A percentile compares a stretch with the other conserved stretches of the same genome.
These are phyloP conservation scores for Saturnispora zaruensis DNA, from an alignment of 805 yeast genomes.

Conservation along the genomic window DNA sequence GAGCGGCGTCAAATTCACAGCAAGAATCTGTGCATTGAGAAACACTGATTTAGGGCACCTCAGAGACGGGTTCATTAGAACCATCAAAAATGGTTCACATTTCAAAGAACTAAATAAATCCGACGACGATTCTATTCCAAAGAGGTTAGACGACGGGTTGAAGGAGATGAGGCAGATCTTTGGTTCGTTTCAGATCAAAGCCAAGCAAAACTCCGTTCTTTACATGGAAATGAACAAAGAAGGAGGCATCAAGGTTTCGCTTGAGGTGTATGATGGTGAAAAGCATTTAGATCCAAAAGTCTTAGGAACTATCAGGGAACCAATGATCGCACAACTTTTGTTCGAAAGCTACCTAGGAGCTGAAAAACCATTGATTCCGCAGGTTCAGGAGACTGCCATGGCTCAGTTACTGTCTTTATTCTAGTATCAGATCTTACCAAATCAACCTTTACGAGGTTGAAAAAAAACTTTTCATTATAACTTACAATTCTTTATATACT, in stretches of 20 bases:
- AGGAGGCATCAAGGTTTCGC: constrained; percentile 37
- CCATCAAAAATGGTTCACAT: constrained; percentile 59
- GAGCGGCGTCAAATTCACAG: constrained; percentile 51
- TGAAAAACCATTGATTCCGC: constrained; percentile 49
- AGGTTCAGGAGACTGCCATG: constrained; percentile 19
- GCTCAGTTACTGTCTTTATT: constrained; percentile 1
- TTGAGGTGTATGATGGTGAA: constrained; percentile 8
- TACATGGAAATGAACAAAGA: constrained; percentile 44
- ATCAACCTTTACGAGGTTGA: neutral
- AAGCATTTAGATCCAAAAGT: constrained; percentile 11
- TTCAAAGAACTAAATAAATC: constrained; percentile 40
- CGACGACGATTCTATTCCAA: constrained; percentile 33
- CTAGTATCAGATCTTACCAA: neutral
- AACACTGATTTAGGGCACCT: constrained; percentile 88
- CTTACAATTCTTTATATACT: neutral
- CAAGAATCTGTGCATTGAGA: constrained; percentile 77
- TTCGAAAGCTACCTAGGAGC: constrained; percentile 73
- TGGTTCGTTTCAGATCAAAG: constrained; percentile 49
- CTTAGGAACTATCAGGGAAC: constrained; percentile 56
- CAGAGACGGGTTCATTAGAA: constrained; percentile 80
- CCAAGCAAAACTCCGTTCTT: constrained; percentile 64
- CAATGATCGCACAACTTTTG: constrained; percentile 56
- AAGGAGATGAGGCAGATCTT: constrained; percentile 58
- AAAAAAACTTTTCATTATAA: neutral
- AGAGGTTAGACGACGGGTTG: constrained; percentile 38